Base-by-base conservation (phyloP, 2,329 filamentous ascomycete genomes). In the Diaporthe longicolla region DNA sequence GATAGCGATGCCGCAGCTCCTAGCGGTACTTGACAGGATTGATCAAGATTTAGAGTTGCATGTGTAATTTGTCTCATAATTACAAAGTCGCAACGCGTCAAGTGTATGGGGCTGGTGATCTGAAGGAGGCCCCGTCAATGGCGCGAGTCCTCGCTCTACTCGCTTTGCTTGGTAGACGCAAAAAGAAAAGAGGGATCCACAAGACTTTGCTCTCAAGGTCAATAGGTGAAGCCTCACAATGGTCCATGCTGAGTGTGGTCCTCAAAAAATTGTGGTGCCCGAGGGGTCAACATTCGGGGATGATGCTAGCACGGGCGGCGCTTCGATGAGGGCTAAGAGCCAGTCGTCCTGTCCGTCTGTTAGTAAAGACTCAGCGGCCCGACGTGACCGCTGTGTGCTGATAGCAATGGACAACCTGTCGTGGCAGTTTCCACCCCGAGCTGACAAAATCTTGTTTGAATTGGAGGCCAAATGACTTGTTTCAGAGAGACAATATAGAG, bases 61-160 rank as follows among this genome's bases (percentile, higher is more conserved):
- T 58, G 45, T 37, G 29, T 50, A 71, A 73, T 73, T 66, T 71
- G 66, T 61, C 66, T 65, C 45, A 63, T 48, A 32, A 57, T 58
- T 66, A 37, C 70, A 68, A 68, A 72, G 70, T 68, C n/a, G 70
- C 48, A 66, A 72, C 70, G 59, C 55, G 63, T 52, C 63, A 35
- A 52, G 24, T 32, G 26, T 24, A 37, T 66, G 63, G 32, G 55
- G 55, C 55, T 61, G 69, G 69, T 63, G 69, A 61, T 52, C 37
- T 29, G 24, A 35, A 26, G 24, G 57, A 52, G 69, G 17, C 69
- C 37, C 54, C 21, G 32, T 19, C 45, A 63, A 32, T 26, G 45
- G 63, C 45, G 37, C 26, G 15, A 66, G 13, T 35, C 15, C 61
- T 55, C 50, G 70, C 40, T 11, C 26, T 24, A 17, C 40, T 24